Evolutionary conservation across 2,329 filamentous ascomycete genomes (phyloP), one percentile per base, ranked within the genome.

Genomic region (Sporothrix protearum): DNA sequence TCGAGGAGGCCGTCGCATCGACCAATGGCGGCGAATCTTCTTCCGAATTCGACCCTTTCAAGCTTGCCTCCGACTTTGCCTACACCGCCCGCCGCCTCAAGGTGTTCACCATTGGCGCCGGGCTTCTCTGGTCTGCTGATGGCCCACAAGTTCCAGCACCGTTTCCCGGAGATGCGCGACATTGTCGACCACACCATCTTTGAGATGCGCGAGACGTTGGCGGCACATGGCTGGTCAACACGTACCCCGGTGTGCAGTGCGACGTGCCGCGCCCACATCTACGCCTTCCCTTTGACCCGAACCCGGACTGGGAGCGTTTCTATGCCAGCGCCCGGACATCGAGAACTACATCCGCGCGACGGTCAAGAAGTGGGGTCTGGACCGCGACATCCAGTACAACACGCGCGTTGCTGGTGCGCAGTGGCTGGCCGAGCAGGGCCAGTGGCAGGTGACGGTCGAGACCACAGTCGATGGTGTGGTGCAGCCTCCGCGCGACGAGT

Each of bases 91-190:
- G 59, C 57, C 57, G 59, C 8, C 69, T 80, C 70, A 79, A 77
- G 69, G 79, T 80, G 8, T 73, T 80, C 19, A 80, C 79, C 9
- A 78, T 80, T 25, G 79, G 79, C 8, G 79, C 79, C 1, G 78
- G 78, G 78, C 2, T 79, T 79, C 71, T 79, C 78, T 3, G 78
- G 78, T 25, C 69, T 79, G 25, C 71, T 79, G n/a, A 78, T 79
- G 76, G 78, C 78, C 8, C 78, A 80, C 73, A 80, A 79, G 69
- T 78, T 80, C 45, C 78, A 80, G 61, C 78, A 80, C 67, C 75
- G 77, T 6, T 79, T 79, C 57, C 78, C 78, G 0, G 77, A 79
- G 25, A 69, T 69, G 68, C 53, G 68, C 39, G 33, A 57, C 25
- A 61, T 69, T 61, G 73, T 75, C 9, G 73, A 75, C 33, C 77